Conservation (phyloP, 2,329 filamentous ascomycete species). For the Berkeleyomyces rouxiae region DNA sequence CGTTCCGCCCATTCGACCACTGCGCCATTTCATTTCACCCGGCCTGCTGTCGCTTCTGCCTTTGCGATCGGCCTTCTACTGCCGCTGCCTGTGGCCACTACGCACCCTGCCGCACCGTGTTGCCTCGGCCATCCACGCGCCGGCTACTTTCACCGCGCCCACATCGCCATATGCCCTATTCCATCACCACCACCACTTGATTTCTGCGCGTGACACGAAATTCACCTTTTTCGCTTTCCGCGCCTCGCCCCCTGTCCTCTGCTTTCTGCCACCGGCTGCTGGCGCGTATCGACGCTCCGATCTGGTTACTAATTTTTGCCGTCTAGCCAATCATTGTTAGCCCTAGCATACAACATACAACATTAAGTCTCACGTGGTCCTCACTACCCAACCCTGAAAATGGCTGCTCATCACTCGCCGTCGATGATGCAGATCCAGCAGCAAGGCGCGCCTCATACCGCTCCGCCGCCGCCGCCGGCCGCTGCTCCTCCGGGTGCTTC, state of each 20-base stretch:
- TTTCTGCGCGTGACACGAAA: neutral
- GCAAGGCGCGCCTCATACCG: conserved; percentile 47
- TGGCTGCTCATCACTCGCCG: conserved; percentile 70
- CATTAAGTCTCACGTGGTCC: neutral
- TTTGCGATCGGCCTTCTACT: neutral
- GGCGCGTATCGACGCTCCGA: neutral
- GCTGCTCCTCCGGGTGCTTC: conserved; percentile 36
- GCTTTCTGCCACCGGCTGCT: no score
- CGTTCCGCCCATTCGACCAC: neutral
- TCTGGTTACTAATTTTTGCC: neutral
- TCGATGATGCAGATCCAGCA: conserved; percentile 55
- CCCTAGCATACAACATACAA: neutral
- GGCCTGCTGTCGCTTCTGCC: neutral
- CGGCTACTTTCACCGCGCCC: neutral
- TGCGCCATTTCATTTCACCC: neutral
- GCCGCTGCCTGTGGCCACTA: neutral
- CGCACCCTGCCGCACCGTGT: no score
- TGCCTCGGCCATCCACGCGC: neutral
- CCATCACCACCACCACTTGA: no score
- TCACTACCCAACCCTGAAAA: conserved; percentile 21
- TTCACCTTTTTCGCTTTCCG: conserved; percentile 11
- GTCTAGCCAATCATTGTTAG: neutral
- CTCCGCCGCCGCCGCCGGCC: conserved; percentile 39
- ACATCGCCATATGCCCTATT: neutral
- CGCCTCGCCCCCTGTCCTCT: conserved; percentile 9